Evolutionary conservation across 2,329 filamentous ascomycete genomes (phyloP), one percentile per base, ranked within the genome.

Genomic region (Amphichorda felina): DNA sequence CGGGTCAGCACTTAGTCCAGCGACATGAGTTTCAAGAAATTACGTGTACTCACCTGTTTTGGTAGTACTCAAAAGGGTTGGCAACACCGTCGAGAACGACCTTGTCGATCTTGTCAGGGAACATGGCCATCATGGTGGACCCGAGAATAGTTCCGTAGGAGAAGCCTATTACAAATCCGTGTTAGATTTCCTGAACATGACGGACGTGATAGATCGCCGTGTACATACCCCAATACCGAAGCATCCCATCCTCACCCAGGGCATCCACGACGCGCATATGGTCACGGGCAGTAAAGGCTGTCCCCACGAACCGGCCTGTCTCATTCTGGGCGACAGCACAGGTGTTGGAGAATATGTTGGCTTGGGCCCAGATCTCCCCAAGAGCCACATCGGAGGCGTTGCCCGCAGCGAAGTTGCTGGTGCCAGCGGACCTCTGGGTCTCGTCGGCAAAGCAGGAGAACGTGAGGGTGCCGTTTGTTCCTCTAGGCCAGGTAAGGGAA

Each of bases 251-350:
- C 18, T 57, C 54, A 2, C 45, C 51, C 5, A 63, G 46, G 2
- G 61, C 58, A 34, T 69, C 64, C 1, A 60, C 59, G 34, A 69
- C 56, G 5, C 45, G 37, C 38, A 66, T 57, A 41, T 67, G 50
- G 38, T 70, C 66, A 24, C 64, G 47, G 0, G 56, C 65, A 0
- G 55, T 51, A 40, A 61, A 67, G 0, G 59, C 56, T 0, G 62
- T 67, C 8, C 65, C 61, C 4, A 68, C 43, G 7, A 60, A 43
- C 4, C 36, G 35, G 2, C 54, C 61, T 1, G 45, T 59, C 3
- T 56, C 42, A 13, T 54, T 49, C 1, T 44, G 40, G 11, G 25
- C 33, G 2, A 26, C n/a, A 5, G 28, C 33, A 19, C 53, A 56
- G 7, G 25, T 33, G 13, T 48, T 37, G 3, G 39, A 42, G n/a